Conservation (phyloP, 108 stramenopile species). For the Cyclostephanos tholiformis region DNA sequence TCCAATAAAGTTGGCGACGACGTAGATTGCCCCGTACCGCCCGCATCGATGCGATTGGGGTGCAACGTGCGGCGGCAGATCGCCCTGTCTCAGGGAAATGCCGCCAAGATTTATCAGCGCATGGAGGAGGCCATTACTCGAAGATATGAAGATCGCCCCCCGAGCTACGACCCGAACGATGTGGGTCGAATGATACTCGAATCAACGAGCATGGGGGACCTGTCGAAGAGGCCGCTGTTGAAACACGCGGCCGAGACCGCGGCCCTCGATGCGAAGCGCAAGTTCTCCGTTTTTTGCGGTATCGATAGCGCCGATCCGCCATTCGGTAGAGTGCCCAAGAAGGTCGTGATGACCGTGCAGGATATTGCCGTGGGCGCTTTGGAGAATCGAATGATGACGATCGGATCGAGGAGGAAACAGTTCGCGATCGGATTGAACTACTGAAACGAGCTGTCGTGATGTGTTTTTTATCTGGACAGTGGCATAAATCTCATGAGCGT, state of each 20-base stretch:
- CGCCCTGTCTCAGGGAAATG: slow-evolving; percentile 78
- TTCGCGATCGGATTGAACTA: slow-evolving; percentile 17
- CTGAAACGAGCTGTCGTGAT: no score
- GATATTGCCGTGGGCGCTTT: slow-evolving; percentile 28
- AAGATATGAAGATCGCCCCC: slow-evolving; percentile 43
- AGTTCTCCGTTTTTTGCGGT: slow-evolving; percentile 78
- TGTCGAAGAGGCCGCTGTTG: slow-evolving; percentile 60
- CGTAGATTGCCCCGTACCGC: slow-evolving; percentile 34
- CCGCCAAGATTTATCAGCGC: slow-evolving; percentile 74
- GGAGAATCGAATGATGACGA: slow-evolving; percentile 24
- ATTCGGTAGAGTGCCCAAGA: slow-evolving; percentile 74
- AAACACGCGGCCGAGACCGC: slow-evolving; percentile 60
- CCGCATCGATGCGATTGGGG: slow-evolving; percentile 69
- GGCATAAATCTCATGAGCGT: no score
- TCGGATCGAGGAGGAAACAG: slow-evolving; percentile 24
- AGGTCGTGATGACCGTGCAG: slow-evolving; percentile 23
- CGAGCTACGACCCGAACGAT: slow-evolving; percentile 34
- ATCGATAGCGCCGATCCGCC: slow-evolving; percentile 68
- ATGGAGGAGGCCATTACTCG: slow-evolving; percentile 85
- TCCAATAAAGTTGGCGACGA: slow-evolving; percentile 19
- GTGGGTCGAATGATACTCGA: slow-evolving; percentile 46
- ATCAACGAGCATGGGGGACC: slow-evolving; percentile 66
- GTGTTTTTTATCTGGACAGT: neutral
- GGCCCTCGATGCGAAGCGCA: slow-evolving; percentile 70
- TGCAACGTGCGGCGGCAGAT: slow-evolving; percentile 80